Evolutionary conservation across 129 eudicot species (phyloP), one percentile per base, ranked within the genome.

Genomic region (Flaveria linearis): DNA sequence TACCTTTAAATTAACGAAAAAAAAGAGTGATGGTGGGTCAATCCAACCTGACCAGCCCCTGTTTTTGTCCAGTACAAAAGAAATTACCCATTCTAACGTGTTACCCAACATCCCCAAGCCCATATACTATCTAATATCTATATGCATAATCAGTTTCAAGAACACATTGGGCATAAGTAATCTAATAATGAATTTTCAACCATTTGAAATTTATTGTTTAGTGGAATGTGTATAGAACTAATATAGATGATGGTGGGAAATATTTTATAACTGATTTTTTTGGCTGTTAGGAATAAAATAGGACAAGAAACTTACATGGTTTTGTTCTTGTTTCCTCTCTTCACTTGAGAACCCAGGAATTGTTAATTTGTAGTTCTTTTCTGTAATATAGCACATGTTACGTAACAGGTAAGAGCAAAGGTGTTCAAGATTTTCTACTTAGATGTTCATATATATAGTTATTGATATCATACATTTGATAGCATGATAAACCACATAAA

Each of bases 321-420:
- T 84, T 30, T 78, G 79, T 69, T 84, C 82, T 49, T 82, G 86
- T 82, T 89, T 91, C 75, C 46, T 82, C 69, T 91, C 96, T 79
- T 94, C 98, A 61, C 90, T 91, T 41, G 98, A 94, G 88, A 69
- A 94, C 78, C 97, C 97, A 49, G 98, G 98, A 80, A 94, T 71
- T 28, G 85, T 86, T 85, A 91, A 74, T 41, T 86, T 82, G 81
- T 81, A 89, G 84, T 91, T 91, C 76, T 82, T 91, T 83, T 94
- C 98, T 94, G 98, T 82, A 80, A 15, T 7, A 80, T 25, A 60
- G 25, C 69, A 78, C 36, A 69, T 13, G 7, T 63, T 63, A 63
- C 46, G 30, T 63, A 28, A 14, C 16, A 63, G 20, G 30, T 5
- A 5, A 63, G 20, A 63, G 30, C 69, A 30, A 63, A n/a, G 45